Evolutionary conservation across 306 rosid species (phyloP).

Genomic region (Pyrus communis): DNA sequence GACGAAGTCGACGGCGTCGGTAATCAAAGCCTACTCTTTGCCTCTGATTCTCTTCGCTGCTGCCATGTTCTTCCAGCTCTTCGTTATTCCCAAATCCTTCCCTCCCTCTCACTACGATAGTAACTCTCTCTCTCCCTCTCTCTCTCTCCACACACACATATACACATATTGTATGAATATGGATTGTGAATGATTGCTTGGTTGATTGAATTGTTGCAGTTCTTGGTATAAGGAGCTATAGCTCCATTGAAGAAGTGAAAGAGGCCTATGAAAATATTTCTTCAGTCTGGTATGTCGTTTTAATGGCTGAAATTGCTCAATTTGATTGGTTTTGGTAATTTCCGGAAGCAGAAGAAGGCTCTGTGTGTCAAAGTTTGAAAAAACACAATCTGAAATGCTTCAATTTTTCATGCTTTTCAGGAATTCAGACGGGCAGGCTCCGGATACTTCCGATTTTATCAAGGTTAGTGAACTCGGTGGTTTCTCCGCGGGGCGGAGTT

Average conservation of each 20-base stretch:
- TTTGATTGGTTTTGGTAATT: background rate
- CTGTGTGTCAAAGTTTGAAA: background rate
- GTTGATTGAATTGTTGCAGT: constrained; percentile 26
- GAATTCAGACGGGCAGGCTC: constrained; percentile 43
- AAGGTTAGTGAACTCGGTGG: constrained; percentile 42
- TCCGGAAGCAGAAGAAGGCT: background rate
- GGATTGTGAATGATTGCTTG: background rate
- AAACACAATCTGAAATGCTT: background rate
- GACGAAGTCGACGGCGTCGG: constrained; percentile 35
- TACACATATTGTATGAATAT: background rate
- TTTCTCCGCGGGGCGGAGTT: background rate
- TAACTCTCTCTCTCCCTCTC: constrained; percentile 7
- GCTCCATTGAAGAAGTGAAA: constrained; percentile 54
- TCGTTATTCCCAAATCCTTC: constrained; percentile 66
- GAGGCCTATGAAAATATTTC: constrained; percentile 54
- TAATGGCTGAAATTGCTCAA: background rate
- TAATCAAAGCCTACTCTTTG: constrained; percentile 53
- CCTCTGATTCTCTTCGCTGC: constrained; percentile 61
- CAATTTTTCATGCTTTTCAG: constrained; percentile 29
- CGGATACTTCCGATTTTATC: constrained; percentile 34
- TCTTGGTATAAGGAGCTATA: constrained; percentile 39
- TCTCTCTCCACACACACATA: background rate
- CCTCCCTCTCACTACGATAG: constrained; percentile 85
- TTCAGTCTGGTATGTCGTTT: constrained; percentile 39
- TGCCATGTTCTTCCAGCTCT: constrained; percentile 69